Evolutionary conservation across 768 basidiomycete genomes (phyloP).

Genomic region (Paxillus ammoniavirescens): DNA sequence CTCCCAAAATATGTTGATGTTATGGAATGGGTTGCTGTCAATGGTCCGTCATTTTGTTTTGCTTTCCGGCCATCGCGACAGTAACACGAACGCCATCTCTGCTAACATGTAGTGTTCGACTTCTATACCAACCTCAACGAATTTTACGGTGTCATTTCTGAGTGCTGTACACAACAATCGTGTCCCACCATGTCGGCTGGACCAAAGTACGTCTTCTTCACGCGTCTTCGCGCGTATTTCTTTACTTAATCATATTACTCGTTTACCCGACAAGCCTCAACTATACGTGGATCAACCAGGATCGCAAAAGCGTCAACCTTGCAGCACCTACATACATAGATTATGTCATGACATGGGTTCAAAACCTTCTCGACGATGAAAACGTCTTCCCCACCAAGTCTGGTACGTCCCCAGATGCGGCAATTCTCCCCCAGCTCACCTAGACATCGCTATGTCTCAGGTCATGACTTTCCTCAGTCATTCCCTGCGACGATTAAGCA

Average conservation of each 20-base stretch:
- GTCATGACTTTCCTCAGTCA: slow-evolving; percentile 79
- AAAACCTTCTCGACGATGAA: slow-evolving; percentile 93
- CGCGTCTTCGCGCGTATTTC: background rate
- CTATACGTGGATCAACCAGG: slow-evolving; percentile 93
- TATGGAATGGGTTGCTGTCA: slow-evolving; percentile 97
- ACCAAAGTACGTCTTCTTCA: slow-evolving; percentile 54
- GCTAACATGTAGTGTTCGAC: slow-evolving; percentile 63
- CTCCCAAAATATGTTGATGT: slow-evolving; percentile 93
- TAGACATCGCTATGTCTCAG: slow-evolving; percentile 37
- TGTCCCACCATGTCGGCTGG: slow-evolving; percentile 95
- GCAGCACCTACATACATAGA: slow-evolving; percentile 97
- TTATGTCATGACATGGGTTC: slow-evolving; percentile 96
- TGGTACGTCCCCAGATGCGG: slow-evolving; percentile 46
- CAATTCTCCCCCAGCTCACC: background rate
- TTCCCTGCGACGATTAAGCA: slow-evolving; percentile 92
- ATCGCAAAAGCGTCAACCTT: slow-evolving; percentile 81
- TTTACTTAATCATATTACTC: background rate
- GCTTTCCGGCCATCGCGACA: no score
- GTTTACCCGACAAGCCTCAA: slow-evolving; percentile 56
- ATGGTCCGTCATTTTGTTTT: slow-evolving; percentile 57
- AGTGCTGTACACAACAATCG: slow-evolving; percentile 85
- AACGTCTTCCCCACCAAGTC: slow-evolving; percentile 93
- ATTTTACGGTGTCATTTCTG: slow-evolving; percentile 92
- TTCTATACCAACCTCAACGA: slow-evolving; percentile 97
- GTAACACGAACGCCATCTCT: background rate